Evolutionary conservation across 2,329 filamentous ascomycete species (phyloP).

Genomic region (Cladosporium cucumerinum): DNA sequence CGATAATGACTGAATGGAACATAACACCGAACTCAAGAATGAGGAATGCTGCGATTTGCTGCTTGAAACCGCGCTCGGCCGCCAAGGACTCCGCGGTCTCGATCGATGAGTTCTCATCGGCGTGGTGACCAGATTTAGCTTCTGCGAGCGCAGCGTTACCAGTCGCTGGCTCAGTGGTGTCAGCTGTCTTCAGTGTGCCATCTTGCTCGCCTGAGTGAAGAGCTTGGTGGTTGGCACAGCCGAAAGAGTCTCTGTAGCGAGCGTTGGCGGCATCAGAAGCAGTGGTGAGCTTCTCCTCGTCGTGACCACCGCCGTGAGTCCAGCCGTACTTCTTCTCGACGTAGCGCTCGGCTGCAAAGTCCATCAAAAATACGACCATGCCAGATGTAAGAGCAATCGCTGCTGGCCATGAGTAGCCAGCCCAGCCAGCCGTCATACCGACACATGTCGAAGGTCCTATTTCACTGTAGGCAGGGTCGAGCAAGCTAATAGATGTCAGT

Average conservation of each 20-base stretch:
- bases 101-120: conserved; percentile 15
- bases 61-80: conserved; percentile 52
- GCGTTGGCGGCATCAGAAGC: conserved; percentile 27
- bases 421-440: conserved; percentile 53
- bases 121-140: conserved; percentile 13
- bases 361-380: conserved; percentile 51
- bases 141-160: conserved; percentile 18
- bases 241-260: conserved; percentile 20
- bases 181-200: conserved; percentile 12
- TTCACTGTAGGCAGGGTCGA: conserved; percentile 31
- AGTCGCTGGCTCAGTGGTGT: not conserved
- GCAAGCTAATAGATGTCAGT: conserved; percentile 32
- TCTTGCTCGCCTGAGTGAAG: conserved; percentile 45
- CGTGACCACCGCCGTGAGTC: conserved; percentile 29
- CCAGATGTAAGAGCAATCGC: conserved; percentile 50
- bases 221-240: conserved; percentile 36
- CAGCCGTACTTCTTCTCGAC: conserved; percentile 48
- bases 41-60: conserved; percentile 81
- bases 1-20: conserved; percentile 68
- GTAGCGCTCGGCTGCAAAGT: conserved; percentile 51
- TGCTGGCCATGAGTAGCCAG: conserved; percentile 51
- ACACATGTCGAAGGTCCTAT: conserved; percentile 46
- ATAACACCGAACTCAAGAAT: conserved; percentile 95
- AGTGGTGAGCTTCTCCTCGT: conserved; percentile 18
- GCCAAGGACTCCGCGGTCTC: not conserved